Conservation (phyloP, 1,284 basidiomycete species). For the Sphagnurus paluster region DNA sequence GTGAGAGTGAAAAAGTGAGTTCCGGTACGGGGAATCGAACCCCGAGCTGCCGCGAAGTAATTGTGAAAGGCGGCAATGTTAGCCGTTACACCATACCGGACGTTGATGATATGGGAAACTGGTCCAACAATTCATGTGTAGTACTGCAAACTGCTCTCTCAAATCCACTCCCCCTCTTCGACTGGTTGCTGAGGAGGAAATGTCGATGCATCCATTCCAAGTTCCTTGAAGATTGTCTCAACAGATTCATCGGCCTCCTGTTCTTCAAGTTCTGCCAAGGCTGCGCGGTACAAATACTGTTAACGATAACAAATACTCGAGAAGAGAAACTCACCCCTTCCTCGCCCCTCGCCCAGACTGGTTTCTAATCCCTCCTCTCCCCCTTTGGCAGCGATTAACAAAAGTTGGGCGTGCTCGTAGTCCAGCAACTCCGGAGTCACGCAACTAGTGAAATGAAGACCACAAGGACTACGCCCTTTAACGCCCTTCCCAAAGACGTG, state of each 20-base stretch:
- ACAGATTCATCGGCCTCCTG: constrained; percentile 43
- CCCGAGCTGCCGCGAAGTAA: constrained; percentile 65
- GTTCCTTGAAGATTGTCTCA: constrained; percentile 49
- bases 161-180: constrained; percentile 57
- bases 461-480: constrained; percentile 44
- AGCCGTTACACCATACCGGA: constrained; percentile 19
- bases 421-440: constrained; percentile 56
- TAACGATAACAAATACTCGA: background rate
- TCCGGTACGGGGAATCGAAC: constrained; percentile 78
- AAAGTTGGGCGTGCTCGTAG: constrained; percentile 54
- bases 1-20: constrained; percentile 16
- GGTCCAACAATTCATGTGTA: too few species aligned
- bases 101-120: background rate
- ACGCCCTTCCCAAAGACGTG: constrained; percentile 48
- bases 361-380: constrained; percentile 47
- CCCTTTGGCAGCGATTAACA: constrained; percentile 58
- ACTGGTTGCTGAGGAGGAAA: constrained; percentile 50
- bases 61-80: constrained; percentile 17
- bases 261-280: constrained; percentile 38
- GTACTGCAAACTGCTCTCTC: too few species aligned
- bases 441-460: constrained; percentile 54
- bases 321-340: constrained; percentile 38
- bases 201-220: constrained; percentile 45
- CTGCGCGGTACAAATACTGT: constrained; percentile 16
- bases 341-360: constrained; percentile 52